Conservation (phyloP, 352 stramenopile species). For the Phytophthora cactorum region DNA sequence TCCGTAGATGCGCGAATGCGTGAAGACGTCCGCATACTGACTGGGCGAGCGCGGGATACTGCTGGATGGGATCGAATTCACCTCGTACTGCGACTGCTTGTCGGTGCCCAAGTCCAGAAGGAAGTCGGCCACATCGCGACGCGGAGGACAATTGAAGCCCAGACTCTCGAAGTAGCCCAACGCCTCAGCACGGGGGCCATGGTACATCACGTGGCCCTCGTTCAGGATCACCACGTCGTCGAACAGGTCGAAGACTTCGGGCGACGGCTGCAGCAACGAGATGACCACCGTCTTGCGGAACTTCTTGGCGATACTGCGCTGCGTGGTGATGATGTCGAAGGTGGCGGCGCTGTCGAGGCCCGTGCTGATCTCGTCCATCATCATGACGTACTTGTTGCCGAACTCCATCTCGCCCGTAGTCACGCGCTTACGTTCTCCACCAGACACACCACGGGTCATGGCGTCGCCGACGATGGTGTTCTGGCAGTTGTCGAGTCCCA, state of each 20-base stretch:
- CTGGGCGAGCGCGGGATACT: slow-evolving; percentile 23
- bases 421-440: slow-evolving; percentile 78
- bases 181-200: slow-evolving; percentile 63
- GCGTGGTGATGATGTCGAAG: slow-evolving; percentile 64
- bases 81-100: slow-evolving; percentile 47
- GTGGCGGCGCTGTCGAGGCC: slow-evolving; percentile 65
- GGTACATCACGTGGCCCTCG: slow-evolving; percentile 91
- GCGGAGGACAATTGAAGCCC: slow-evolving; percentile 56
- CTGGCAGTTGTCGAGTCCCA: slow-evolving; percentile 56
- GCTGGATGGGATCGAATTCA: neutral
- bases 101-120: slow-evolving; percentile 68
- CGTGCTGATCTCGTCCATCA: slow-evolving; percentile 86
- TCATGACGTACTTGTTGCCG: slow-evolving; percentile 76
- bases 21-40: slow-evolving; percentile 33
- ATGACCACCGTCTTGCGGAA: slow-evolving; percentile 67
- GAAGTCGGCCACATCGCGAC: slow-evolving; percentile 90
- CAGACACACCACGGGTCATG: slow-evolving; percentile 73
- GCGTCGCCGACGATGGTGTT: slow-evolving; percentile 68
- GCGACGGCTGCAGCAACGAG: slow-evolving; percentile 88
- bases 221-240: slow-evolving; percentile 94
- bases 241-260: slow-evolving; percentile 93
- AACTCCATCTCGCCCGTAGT: slow-evolving; percentile 84
- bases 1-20: slow-evolving; percentile 15
- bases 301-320: slow-evolving; percentile 50
- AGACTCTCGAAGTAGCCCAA: slow-evolving; percentile 82